Evolutionary conservation across 2,329 filamentous ascomycete species (phyloP), one percentile per base, ranked within the genome.

Genomic region (Neofusicoccum ribis): DNA sequence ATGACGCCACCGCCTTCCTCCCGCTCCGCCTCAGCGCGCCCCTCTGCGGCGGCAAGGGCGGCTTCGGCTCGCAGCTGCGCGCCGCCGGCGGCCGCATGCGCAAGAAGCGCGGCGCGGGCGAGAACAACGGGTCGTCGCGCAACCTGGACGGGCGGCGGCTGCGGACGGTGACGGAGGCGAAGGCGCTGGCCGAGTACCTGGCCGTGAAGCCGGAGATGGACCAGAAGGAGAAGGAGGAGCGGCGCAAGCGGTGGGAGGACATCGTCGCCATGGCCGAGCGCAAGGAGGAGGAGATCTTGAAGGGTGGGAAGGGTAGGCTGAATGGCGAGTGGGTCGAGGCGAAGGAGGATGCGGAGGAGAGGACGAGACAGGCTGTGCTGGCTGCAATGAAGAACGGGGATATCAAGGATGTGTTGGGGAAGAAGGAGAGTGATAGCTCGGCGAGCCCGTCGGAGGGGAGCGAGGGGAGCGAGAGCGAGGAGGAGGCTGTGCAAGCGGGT

Each of bases 161-260:
- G 64, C 89, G 96, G 59, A 98, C 95, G 2, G 92, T 98, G 34
- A 94, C 91, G 43, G 95, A 99, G 76, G 95, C 95, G 39, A 99
- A 99, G 78, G 91, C 92, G 1, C 83, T 99, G 20, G 95, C 96
- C 0, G 93, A 98, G 76, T 98, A 97, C 73, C 85, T 98, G 1
- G 92, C 93, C 2, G 91, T 96, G 70, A 97, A 98, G 76, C 95
- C 96, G 0, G 94, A 97, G 67, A 97, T 99, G 94, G 95, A 97
- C 68, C 89, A 90, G 78, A 92, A 92, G 74, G 93, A 98, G 76
- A 94, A 93, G 73, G 93, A 97, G 75, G 90, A 91, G 78, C 87
- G 93, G 54, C 86, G 91, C 51, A 88, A 91, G 77, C 83, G 93
- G 54, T 97, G 93, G 92, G 89, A 97, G 76, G 87, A 93, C 73